These are phyloP conservation scores for Penicillium sp. DNA, from an alignment of 2,329 filamentous ascomycete genomes.

Conservation along the genomic window DNA sequence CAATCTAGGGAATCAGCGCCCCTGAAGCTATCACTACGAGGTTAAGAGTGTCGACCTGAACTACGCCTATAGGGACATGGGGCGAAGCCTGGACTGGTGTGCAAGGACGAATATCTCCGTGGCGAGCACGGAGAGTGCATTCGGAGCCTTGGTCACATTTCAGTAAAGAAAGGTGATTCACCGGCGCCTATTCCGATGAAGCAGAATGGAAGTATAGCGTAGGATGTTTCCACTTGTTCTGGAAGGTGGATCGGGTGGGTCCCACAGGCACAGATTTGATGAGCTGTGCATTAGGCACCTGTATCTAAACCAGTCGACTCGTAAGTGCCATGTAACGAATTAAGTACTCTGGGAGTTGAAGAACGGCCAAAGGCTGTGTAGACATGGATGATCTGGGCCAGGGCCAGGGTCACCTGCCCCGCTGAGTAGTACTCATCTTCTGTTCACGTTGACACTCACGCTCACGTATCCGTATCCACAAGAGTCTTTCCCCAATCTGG, in stretches of 20 bases:
- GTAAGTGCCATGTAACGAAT: not conserved
- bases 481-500: conserved; percentile 3
- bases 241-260: not conserved
- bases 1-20: not conserved
- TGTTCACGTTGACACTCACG: not conserved
- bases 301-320: not conserved
- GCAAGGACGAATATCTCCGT: not conserved
- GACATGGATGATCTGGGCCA: not conserved
- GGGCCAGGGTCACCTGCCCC: not conserved
- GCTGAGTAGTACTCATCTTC: not conserved
- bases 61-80: not conserved
- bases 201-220: too few relatives aligned
- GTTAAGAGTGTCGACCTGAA: not conserved
- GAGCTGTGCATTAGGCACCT: not conserved
- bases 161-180: not conserved
- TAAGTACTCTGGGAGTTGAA: not conserved
- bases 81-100: too few relatives aligned
- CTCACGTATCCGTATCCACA: not conserved
- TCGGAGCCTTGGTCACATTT: not conserved
- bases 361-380: not conserved
- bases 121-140: not conserved
- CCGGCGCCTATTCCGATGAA: too few relatives aligned
- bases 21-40: not conserved
- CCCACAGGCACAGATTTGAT: not conserved
- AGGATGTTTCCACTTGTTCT: not conserved